A percentile compares a stretch with the other conserved stretches of the same genome.
Conservation (phyloP, 148 eudicot genomes). For the Limonium bicolor region DNA sequence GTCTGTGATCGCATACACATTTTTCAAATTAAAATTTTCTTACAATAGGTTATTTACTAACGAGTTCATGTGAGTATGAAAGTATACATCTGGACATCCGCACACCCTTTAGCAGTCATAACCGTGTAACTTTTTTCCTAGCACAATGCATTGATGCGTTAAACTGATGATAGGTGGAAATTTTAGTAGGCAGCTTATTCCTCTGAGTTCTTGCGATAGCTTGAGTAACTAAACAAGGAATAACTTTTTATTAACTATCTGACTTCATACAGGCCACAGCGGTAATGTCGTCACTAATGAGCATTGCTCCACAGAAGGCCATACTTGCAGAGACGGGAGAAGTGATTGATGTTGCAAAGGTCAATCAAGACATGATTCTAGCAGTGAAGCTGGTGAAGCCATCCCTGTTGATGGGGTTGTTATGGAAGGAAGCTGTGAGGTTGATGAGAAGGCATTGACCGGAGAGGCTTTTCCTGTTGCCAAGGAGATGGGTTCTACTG, state of each 20-base stretch:
- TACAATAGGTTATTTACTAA: background rate
- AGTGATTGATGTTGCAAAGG: slow-evolving; percentile 32
- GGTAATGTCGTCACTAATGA: slow-evolving; percentile 43
- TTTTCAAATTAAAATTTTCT: background rate
- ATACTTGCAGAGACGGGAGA: slow-evolving; percentile 43
- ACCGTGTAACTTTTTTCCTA: too few species aligned
- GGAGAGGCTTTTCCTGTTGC: slow-evolving; percentile 86
- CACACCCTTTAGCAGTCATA: too few species aligned
- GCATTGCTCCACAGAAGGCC: slow-evolving; percentile 45
- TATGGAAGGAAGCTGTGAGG: slow-evolving; percentile 57
- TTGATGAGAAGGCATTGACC: slow-evolving; percentile 76
- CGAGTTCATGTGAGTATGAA: slow-evolving; percentile 1
- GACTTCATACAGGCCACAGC: slow-evolving; percentile 29
- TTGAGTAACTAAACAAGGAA: too few species aligned
- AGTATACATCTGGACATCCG: too few species aligned
- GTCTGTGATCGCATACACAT: background rate
- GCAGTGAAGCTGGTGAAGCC: slow-evolving; percentile 46
- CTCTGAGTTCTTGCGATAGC: too few species aligned
- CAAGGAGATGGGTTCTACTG: slow-evolving; percentile 51
- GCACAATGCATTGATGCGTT: too few species aligned
- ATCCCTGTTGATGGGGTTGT: slow-evolving; percentile 61
- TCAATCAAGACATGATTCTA: slow-evolving; percentile 23
- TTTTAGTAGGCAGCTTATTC: too few species aligned
- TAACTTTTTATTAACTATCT: too few species aligned
- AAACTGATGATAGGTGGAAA: too few species aligned